Evolutionary conservation across 495 filamentous ascomycete species (phyloP).

Genomic region (Aspergillus indologenus): DNA sequence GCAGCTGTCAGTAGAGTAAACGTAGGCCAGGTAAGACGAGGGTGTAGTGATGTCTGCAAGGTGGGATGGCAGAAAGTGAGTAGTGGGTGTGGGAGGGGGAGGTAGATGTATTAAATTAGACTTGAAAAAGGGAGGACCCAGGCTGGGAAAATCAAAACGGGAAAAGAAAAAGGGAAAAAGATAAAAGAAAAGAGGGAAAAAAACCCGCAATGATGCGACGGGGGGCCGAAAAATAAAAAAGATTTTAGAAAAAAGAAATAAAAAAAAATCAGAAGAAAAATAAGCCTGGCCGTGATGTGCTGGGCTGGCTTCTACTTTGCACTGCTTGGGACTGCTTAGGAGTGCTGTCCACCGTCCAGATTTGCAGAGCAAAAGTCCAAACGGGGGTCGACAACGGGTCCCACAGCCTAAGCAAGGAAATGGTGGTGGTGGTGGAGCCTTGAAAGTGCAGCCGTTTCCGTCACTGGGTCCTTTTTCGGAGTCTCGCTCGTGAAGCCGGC

Average conservation of each 20-base stretch:
- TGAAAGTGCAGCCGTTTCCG: constrained; percentile 25
- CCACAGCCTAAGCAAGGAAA: constrained; percentile 14
- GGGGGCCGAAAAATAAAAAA: constrained; percentile 8
- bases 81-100: neutral
- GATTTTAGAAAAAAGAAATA: too few relatives aligned
- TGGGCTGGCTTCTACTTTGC: too few relatives aligned
- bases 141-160: constrained; percentile 7
- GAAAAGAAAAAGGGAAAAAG: constrained; percentile 12
- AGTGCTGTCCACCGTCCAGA: constrained; percentile 20
- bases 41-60: neutral
- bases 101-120: constrained; percentile 3
- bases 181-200: constrained; percentile 18
- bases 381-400: constrained; percentile 20
- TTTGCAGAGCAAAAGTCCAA: constrained; percentile 17
- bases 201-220: constrained; percentile 16
- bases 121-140: neutral
- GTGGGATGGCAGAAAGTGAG: constrained; percentile 3
- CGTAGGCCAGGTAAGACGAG: neutral
- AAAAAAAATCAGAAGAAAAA: constrained; percentile 4
- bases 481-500: constrained; percentile 9
- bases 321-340: too few relatives aligned
- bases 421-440: constrained; percentile 14
- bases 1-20: constrained; percentile 17
- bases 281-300: constrained; percentile 19
- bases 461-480: constrained; percentile 13